A percentile compares a stretch with the other conserved stretches of the same genome.
phyloP scores from a whole-genome alignment of 805 yeast species.

The Ogataea paraovalis region DNA sequence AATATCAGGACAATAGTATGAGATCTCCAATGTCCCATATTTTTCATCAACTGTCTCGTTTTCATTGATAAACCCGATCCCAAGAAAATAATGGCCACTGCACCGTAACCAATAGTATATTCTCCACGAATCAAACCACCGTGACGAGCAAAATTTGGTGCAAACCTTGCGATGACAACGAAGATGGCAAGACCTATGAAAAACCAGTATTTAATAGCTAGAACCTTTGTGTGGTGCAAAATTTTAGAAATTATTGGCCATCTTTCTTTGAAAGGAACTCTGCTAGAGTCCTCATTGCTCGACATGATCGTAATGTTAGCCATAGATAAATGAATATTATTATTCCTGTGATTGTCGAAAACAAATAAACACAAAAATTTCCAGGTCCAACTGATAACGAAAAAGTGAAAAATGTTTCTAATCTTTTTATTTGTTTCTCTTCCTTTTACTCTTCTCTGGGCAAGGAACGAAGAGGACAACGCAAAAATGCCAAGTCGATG shows the following conservation, averaged over 20 bases:
- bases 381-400: too few species aligned
- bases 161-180: constrained; percentile 69
- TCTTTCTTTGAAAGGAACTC: constrained; percentile 5
- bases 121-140: constrained; percentile 75
- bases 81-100: constrained; percentile 80
- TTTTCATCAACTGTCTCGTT: constrained; percentile 55
- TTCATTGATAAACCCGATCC: constrained; percentile 79
- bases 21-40: constrained; percentile 76
- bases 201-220: constrained; percentile 60
- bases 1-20: constrained; percentile 65
- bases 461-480: too few species aligned
- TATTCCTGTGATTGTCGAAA: too few species aligned
- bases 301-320: too few species aligned
- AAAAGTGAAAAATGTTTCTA: too few species aligned
- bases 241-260: constrained; percentile 5
- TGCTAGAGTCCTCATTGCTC: neutral
- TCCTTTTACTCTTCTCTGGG: too few species aligned
- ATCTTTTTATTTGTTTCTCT: too few species aligned
- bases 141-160: constrained; percentile 78
- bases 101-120: constrained; percentile 78
- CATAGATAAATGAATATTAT: too few species aligned
- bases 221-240: neutral
- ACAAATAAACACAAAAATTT: too few species aligned
- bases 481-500: too few species aligned
- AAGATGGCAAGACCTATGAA: constrained; percentile 67